phyloP scores from a whole-genome alignment of 805 yeast species.

The Candida xiaguanensis region DNA sequence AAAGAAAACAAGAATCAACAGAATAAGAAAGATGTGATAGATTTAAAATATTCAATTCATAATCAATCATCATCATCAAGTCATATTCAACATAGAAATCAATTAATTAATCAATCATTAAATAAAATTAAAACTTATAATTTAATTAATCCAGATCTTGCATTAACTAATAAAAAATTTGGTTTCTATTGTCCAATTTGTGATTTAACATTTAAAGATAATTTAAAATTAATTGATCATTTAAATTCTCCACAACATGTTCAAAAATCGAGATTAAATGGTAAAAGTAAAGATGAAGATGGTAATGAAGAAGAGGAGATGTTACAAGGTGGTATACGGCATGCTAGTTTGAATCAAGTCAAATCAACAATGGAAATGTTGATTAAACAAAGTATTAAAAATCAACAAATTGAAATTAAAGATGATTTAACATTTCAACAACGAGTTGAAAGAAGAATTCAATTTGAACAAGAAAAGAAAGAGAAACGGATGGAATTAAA shows the following conservation, averaged over 20 bases:
- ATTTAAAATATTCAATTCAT: not conserved
- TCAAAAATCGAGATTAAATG: constrained; percentile 23
- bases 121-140: constrained; percentile 33
- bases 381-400: constrained; percentile 17
- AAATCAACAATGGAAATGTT: constrained; percentile 24
- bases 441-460: constrained; percentile 37
- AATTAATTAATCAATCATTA: constrained; percentile 28
- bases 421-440: constrained; percentile 30
- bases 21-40: not conserved
- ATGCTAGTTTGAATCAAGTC: constrained; percentile 35
- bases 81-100: constrained; percentile 27
- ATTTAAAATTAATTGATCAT: constrained; percentile 78
- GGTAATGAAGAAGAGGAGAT: constrained; percentile 14
- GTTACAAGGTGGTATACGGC: constrained; percentile 32
- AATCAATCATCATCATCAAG: constrained; percentile 15
- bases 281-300: no score
- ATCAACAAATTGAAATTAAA: constrained; percentile 7
- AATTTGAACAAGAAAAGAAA: constrained; percentile 34
- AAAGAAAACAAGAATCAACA: constrained; percentile 17
- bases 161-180: constrained; percentile 50
- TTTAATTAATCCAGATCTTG: constrained; percentile 24
- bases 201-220: constrained; percentile 76
- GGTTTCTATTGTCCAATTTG: constrained; percentile 87
- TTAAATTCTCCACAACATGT: constrained; percentile 71
- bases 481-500: constrained; percentile 20